A percentile compares a stretch with the other conserved stretches of the same genome.
phyloP scores from a whole-genome alignment of 2,329 filamentous ascomycete genomes.

The Helminthosporium solani region DNA sequence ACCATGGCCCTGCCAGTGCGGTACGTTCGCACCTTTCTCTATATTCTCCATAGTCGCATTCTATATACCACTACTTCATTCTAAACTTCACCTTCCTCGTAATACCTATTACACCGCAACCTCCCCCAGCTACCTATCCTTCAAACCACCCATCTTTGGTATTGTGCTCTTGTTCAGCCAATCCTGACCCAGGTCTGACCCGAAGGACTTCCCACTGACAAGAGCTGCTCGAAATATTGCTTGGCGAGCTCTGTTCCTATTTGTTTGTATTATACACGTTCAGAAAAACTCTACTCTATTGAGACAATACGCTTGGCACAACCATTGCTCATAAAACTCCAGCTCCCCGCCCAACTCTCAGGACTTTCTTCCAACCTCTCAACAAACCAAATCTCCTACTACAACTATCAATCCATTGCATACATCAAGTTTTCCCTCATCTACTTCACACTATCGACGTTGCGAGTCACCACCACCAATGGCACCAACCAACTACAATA shows the following conservation, averaged over 20 bases:
- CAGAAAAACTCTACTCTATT: not conserved
- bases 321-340: not conserved
- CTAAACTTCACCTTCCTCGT: not conserved
- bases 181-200: not conserved
- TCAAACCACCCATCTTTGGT: not conserved
- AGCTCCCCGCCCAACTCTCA: constrained; percentile 1
- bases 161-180: not conserved
- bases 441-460: constrained; percentile 1
- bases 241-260: not conserved
- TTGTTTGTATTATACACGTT: constrained; percentile 5
- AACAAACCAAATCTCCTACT: constrained; percentile 4
- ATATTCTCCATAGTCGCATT: not conserved
- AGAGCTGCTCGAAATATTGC: not conserved
- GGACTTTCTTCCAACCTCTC: not conserved
- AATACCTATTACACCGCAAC: too few species aligned
- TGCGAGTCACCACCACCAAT: not conserved
- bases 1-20: constrained; percentile 31
- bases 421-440: not conserved
- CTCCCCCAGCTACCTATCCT: too few species aligned
- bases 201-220: not conserved
- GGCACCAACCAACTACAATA: constrained; percentile 6
- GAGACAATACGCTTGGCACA: constrained; percentile 3
- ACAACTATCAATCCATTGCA: not conserved
- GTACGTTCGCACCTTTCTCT: constrained; percentile 18
- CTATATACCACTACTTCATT: not conserved